Percentiles rank a stretch among this genome's conserved stretches.
Evolutionary conservation across 2,329 filamentous ascomycete genomes (phyloP).

Genomic region (Fusarium luffae): DNA sequence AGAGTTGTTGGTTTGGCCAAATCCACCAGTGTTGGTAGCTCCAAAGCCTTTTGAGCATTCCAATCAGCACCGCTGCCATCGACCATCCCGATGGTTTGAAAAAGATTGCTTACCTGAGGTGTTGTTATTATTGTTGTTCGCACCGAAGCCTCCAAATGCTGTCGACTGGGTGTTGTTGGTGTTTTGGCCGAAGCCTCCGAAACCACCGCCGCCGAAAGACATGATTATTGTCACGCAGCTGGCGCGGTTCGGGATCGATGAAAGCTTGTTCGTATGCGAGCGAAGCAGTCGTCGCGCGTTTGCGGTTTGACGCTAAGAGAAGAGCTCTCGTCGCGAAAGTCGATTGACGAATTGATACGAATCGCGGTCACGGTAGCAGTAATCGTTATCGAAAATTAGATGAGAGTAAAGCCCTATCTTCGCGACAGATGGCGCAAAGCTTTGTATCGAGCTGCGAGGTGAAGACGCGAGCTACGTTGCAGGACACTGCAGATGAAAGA

Average conservation of each 20-base stretch:
- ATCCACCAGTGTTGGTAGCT: constrained; percentile 52
- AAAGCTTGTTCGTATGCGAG: constrained; percentile 30
- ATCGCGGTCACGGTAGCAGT: constrained; percentile 11
- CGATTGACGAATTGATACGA: constrained; percentile 26
- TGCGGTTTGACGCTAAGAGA: constrained; percentile 31
- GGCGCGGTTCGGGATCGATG: constrained; percentile 35
- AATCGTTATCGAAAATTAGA: constrained; percentile 4
- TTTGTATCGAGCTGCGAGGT: constrained; percentile 12
- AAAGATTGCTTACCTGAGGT: constrained; percentile 62
- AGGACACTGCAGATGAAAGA: constrained; percentile 14
- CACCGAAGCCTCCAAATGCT: constrained; percentile 69
- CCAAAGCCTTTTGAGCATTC: constrained; percentile 50
- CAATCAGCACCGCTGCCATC: constrained; percentile 41
- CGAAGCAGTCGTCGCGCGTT: constrained; percentile 35
- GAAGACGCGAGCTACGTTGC: constrained; percentile 26
- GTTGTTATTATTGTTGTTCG: constrained; percentile 52
- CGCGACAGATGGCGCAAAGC: constrained; percentile 20
- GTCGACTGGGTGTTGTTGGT: constrained; percentile 57
- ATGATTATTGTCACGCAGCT: constrained; percentile 53
- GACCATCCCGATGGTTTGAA: constrained; percentile 24
- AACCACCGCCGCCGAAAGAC: constrained; percentile 65
- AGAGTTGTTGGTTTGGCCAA: constrained; percentile 54
- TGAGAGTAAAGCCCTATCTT: neutral
- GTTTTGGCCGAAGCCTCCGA: constrained; percentile 67
- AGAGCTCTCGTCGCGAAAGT: constrained; percentile 33